Base-by-base conservation (phyloP, 768 basidiomycete genomes). In the Cytidiella melzeri region DNA sequence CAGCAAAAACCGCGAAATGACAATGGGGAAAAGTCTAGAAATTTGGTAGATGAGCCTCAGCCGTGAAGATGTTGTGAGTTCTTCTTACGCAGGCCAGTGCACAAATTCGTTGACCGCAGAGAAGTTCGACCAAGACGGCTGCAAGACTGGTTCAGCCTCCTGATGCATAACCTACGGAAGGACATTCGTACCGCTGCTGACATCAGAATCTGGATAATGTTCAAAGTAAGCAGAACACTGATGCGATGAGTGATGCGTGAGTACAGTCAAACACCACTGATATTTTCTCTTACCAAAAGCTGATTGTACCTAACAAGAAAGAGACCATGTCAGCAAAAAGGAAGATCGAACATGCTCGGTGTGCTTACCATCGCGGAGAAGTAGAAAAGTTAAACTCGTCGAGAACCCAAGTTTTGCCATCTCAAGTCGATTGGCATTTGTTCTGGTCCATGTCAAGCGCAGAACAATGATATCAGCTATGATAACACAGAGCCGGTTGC, bases 361-460 rank as follows among this genome's bases (percentile, higher is more conserved):
- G 39, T 21, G n/a, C 43, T 3, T 37, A 20, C 45, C 45, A 37
- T 46, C 45, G n/a, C 45, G 28, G 19, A 46, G 45, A 4, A 46
- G 45, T 3, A 30, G 9, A 20, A 21, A 18, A 10, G 45, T 4
- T 9, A 46, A 13, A 30, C 27, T 21, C 13, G 13, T 5, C 3
- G n/a, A 20, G 30, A 46, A 19, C 4, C 21, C 21, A 3, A 46
- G 19, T 21, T 30, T 25, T 36, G 27, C 27, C 28, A 30, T 46
- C 30, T 46, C 45, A 2, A 3, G 3, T 5, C 24, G 21, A 19
- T 46, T 26, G 15, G 9, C 4, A 10, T 7, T 30, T 2, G 45
- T 27, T n/a, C 36, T 46, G 28, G 36, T 46, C 45, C 45, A 46
- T 13, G 45, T 46, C 19, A 36, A 20, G 6, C 27, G n/a, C 4